Evolutionary conservation across 495 filamentous ascomycete species (phyloP), one percentile per base, ranked within the genome.

Genomic region (Aspergillus homomorphus): DNA sequence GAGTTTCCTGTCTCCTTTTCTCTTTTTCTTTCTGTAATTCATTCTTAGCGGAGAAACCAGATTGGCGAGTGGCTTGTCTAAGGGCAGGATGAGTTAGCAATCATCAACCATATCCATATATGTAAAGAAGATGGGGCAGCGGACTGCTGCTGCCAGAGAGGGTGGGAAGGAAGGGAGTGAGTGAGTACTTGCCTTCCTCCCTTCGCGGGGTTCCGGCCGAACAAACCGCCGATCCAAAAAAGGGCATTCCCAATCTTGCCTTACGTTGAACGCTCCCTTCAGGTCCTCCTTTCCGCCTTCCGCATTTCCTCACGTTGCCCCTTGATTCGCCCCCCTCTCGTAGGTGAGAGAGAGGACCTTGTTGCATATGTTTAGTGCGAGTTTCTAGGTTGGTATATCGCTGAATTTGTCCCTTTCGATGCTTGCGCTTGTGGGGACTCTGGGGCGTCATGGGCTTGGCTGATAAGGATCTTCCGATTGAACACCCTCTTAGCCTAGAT

Each of bases 371-470:
- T 10, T 5, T 6, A 38, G 33, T 38, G 12, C 33, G 33, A 38
- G 8, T 12, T 14, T 12, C 12, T 12, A 38, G 33, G 33, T 38
- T 38, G 33, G 33, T 38, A 38, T 38, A 46, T 22, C 23, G 6
- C 48, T 51, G 21, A 16, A 18, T 18, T 24, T 28, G 16, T n/a
- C 22, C n/a, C 22, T n/a, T n/a, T 50, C 24, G 8, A 19, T 8
- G 24, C 23, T 51, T 51, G 48, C 48, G 15, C 23, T 18, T 7
- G 48, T 30, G 48, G 22, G 23, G 28, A 18, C n/a, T 16, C 21
- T 18, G 48, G 23, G 23, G 16, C 48, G 24, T 51, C 23, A 51
- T 51, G 48, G 23, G 48, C 28, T 51, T 30, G 48, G 33, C 48
- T 51, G 48, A 51, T 51, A 16, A 5, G 48, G 4, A 24, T 24